phyloP scores from a whole-genome alignment of 2,329 filamentous ascomycete species.

The Thielaviopsis musarum region DNA sequence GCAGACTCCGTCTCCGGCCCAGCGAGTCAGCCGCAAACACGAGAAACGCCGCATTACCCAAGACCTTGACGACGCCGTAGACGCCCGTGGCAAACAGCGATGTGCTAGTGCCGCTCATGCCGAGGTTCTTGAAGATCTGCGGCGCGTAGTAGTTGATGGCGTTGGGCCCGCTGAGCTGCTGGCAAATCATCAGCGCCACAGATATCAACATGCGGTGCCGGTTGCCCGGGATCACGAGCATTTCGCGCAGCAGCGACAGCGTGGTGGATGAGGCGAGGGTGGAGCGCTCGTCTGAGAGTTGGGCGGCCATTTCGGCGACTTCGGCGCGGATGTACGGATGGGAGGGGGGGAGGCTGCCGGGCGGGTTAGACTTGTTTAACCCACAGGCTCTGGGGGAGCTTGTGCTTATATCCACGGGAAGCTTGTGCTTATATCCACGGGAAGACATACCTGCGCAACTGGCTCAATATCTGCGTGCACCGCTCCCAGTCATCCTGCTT shows the following conservation, averaged over 20 bases:
- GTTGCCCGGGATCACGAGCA: constrained; percentile 43
- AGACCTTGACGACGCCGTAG: constrained; percentile 56
- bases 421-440: too few species aligned
- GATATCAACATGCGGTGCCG: constrained; percentile 48
- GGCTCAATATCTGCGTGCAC: constrained; percentile 36
- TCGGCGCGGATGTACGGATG: constrained; percentile 41
- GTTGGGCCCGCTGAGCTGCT: constrained; percentile 52
- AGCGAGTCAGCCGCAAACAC: constrained; percentile 52
- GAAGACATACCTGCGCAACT: constrained; percentile 25
- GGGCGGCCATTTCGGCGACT: constrained; percentile 41
- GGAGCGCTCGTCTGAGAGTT: constrained; percentile 45
- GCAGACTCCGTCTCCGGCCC: constrained; percentile 41
- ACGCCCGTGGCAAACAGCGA: constrained; percentile 57
- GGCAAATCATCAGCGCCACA: constrained; percentile 45
- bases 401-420: constrained; percentile 15
- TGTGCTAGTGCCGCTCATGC: constrained; percentile 36
- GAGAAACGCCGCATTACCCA: constrained; percentile 45
- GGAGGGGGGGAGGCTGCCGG: constrained; percentile 28
- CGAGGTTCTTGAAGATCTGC: constrained; percentile 49
- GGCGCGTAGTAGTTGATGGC: constrained; percentile 52
- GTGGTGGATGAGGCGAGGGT: constrained; percentile 35
- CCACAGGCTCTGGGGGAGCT: constrained; percentile 22
- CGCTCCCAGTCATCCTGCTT: constrained; percentile 52
- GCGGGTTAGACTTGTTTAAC: background rate
- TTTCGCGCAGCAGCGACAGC: constrained; percentile 45